A percentile compares a stretch with the other conserved stretches of the same genome.
Conservation (phyloP, 176 grass and related monocot genomes). For the Triticum timopheevii region DNA sequence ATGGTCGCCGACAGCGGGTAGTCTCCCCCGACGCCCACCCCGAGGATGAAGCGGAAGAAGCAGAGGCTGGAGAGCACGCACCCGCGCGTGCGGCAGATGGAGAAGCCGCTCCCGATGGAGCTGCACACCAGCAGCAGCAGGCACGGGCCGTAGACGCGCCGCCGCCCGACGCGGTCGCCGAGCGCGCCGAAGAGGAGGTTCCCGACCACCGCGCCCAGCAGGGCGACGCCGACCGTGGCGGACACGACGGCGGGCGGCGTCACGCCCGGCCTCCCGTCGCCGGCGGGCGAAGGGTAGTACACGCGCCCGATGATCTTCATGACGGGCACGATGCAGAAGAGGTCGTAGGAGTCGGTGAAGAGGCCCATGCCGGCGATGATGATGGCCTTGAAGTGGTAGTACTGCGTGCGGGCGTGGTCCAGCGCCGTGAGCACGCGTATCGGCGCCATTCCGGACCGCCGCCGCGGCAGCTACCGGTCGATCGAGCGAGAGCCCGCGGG, state of each 20-base stretch:
- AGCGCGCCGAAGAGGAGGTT: constrained; percentile 66
- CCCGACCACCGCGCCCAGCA: constrained; percentile 54
- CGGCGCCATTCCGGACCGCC: constrained; percentile 9
- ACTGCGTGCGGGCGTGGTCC: constrained; percentile 69
- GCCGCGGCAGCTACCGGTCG: neutral
- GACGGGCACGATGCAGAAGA: constrained; percentile 70
- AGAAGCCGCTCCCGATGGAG: constrained; percentile 64
- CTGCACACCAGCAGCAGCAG: constrained; percentile 59
- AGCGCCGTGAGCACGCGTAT: constrained; percentile 52
- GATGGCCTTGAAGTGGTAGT: constrained; percentile 85
- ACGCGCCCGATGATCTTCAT: constrained; percentile 72
- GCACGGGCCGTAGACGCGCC: constrained; percentile 54
- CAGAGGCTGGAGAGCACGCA: constrained; percentile 71
- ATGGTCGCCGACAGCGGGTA: constrained; percentile 86
- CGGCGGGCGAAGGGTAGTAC: constrained; percentile 38
- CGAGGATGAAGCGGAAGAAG: constrained; percentile 76
- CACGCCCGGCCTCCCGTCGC: constrained; percentile 3
- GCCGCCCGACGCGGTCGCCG: constrained; percentile 57
- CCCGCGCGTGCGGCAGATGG: constrained; percentile 60
- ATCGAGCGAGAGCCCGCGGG: neutral
- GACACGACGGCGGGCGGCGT: constrained; percentile 59
- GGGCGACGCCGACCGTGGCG: constrained; percentile 52
- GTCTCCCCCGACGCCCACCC: constrained; percentile 77
- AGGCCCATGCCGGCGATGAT: constrained; percentile 82
- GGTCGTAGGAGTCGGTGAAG: constrained; percentile 88